Percentiles rank a stretch among this genome's conserved stretches.
Conservation (phyloP, 257 asterid species). For the Plectranthus barbatus region DNA sequence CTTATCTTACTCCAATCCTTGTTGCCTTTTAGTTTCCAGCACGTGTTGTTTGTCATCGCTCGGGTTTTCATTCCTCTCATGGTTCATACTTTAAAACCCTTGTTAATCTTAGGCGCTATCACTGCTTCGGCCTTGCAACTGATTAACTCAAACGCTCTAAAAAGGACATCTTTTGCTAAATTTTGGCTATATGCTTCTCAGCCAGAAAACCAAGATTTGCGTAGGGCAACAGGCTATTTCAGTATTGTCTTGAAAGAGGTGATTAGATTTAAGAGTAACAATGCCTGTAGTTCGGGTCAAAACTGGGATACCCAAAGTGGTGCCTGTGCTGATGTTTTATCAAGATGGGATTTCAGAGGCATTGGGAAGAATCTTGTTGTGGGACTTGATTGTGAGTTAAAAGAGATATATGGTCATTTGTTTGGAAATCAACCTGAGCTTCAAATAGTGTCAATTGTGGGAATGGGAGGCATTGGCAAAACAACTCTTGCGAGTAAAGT, state of each 20-base stretch:
- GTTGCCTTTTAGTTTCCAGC: too few relatives aligned
- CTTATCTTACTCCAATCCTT: neutral
- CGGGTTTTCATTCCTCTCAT: neutral
- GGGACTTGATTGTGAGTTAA: slow-evolving; percentile 1
- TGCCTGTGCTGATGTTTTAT: neutral
- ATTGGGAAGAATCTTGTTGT: neutral
- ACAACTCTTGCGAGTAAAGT: slow-evolving; percentile 14
- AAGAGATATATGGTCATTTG: neutral
- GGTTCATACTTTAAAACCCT: neutral
- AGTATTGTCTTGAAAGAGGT: neutral
- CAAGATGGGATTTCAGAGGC: neutral
- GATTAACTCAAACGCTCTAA: neutral
- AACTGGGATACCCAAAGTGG: neutral
- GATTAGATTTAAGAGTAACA: neutral
- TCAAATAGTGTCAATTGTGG: slow-evolving; percentile 2
- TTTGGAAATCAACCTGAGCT: neutral
- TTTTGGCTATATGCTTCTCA: neutral
- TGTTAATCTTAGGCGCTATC: neutral
- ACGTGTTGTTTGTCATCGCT: neutral
- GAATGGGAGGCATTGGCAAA: slow-evolving; percentile 26
- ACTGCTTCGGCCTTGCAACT: neutral
- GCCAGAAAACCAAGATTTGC: neutral
- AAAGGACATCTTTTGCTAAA: neutral
- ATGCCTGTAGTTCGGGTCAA: neutral
- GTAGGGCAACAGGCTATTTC: neutral